phyloP scores from a whole-genome alignment of 2,329 filamentous ascomycete genomes.

The Tympanopsis confertula region DNA sequence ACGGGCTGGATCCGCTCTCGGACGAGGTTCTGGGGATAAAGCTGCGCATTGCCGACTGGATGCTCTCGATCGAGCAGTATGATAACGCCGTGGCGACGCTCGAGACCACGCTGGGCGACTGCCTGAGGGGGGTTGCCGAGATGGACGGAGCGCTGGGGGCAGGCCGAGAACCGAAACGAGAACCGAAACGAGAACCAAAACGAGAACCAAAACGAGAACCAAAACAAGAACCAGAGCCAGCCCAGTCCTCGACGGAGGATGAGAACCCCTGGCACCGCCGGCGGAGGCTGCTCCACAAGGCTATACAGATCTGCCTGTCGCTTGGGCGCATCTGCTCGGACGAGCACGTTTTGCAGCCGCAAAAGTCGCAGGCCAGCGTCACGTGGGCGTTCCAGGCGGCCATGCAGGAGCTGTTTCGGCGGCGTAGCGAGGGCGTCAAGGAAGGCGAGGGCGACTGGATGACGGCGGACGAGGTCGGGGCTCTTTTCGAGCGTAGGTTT shows the following conservation, averaged over 20 bases:
- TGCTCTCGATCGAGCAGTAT: conserved; percentile 66
- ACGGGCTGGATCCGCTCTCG: conserved; percentile 76
- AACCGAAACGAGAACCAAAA: conserved; percentile 6
- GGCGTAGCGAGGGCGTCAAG: conserved; percentile 56
- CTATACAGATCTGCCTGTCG: conserved; percentile 69
- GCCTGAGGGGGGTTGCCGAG: conserved; percentile 44
- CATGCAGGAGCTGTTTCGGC: conserved; percentile 61
- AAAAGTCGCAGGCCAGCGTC: conserved; percentile 64
- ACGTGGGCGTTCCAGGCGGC: conserved; percentile 73
- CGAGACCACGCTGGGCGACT: conserved; percentile 64
- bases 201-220: conserved; percentile 4
- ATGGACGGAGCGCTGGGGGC: conserved; percentile 34
- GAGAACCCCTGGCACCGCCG: conserved; percentile 46
- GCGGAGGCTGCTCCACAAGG: conserved; percentile 60
- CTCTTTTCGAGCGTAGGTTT: conserved; percentile 51
- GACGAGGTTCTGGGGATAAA: conserved; percentile 86
- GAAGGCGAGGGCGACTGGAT: conserved; percentile 63
- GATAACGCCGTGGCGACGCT: conserved; percentile 64
- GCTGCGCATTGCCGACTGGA: conserved; percentile 66
- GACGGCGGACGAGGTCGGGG: conserved; percentile 60
- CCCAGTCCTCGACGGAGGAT: conserved; percentile 5
- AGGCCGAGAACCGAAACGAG: conserved; percentile 4
- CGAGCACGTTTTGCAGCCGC: conserved; percentile 61
- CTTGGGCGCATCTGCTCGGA: conserved; percentile 73
- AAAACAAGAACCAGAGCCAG: conserved; percentile 8